Evolutionary conservation across 2,329 filamentous ascomycete species (phyloP).

Genomic region (Calycina herbarum): DNA sequence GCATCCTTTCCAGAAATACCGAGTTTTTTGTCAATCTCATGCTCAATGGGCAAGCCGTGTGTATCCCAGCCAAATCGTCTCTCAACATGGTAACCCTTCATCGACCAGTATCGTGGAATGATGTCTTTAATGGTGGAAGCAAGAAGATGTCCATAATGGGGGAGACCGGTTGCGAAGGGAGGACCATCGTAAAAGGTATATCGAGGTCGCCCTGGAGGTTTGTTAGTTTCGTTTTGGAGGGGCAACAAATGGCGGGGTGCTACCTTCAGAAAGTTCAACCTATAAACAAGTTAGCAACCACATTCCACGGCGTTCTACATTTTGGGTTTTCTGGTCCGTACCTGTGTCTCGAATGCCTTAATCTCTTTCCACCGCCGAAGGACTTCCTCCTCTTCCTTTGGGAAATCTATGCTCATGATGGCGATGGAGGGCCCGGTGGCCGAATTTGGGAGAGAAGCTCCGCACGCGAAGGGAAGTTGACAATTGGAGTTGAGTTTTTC

Average conservation of each 20-base stretch:
- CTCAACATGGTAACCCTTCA: constrained; percentile 93
- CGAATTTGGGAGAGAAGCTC: background rate
- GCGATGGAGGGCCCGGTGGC: constrained; percentile 17
- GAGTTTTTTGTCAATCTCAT: constrained; percentile 96
- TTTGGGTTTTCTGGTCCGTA: constrained; percentile 4
- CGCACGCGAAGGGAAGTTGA: background rate
- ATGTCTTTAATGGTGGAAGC: constrained; percentile 97
- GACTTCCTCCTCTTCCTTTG: constrained; percentile 83
- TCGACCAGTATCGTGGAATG: constrained; percentile 94
- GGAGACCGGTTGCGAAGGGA: constrained; percentile 71
- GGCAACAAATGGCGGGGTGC: background rate
- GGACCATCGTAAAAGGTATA: constrained; percentile 96
- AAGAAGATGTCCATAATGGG: constrained; percentile 68
- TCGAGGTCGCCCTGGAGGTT: constrained; percentile 53
- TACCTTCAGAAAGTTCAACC: constrained; percentile 76
- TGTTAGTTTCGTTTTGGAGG: constrained; percentile 11
- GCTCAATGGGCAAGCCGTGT: constrained; percentile 91
- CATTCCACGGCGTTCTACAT: constrained; percentile 43
- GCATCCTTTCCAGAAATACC: constrained; percentile 85
- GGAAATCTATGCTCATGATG: constrained; percentile 70
- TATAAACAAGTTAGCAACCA: constrained; percentile 33
- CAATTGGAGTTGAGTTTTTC: background rate
- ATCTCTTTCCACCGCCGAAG: constrained; percentile 89
- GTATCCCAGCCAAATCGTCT: constrained; percentile 95
- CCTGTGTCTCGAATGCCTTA: constrained; percentile 82